A percentile compares a stretch with the other conserved stretches of the same genome.
Conservation (phyloP, 805 yeast genomes). For the Starmerella kuoi region DNA sequence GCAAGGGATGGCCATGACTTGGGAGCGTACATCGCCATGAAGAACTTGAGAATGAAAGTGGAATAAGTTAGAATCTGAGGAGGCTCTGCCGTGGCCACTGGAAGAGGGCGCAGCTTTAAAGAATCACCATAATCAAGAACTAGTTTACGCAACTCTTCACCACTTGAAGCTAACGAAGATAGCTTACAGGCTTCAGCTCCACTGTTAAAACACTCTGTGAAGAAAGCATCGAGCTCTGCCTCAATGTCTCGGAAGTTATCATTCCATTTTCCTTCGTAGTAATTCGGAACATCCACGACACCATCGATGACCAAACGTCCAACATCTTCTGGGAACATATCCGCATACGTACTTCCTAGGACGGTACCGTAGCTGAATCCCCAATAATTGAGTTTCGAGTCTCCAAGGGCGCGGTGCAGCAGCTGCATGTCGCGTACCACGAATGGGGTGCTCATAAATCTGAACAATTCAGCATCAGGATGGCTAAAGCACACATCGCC, state of each 20-base stretch:
- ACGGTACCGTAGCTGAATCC: constrained; percentile 23
- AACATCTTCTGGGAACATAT: constrained; percentile 20
- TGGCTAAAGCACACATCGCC: constrained; percentile 14
- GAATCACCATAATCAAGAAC: constrained; percentile 7
- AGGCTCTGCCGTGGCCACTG: constrained; percentile 4
- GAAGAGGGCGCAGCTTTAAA: constrained; percentile 9
- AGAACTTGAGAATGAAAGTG: constrained; percentile 4
- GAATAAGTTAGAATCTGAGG: constrained; percentile 17
- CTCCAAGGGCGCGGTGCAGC: constrained; percentile 21
- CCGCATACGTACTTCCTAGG: constrained; percentile 22
- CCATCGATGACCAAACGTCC: constrained; percentile 22
- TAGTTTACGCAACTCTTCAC: constrained; percentile 2
- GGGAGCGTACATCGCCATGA: constrained; percentile 17
- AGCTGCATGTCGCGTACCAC: constrained; percentile 23
- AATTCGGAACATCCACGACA: constrained; percentile 18
- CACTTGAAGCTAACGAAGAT: constrained; percentile 1
- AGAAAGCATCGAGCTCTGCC: constrained; percentile 12
- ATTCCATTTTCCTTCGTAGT: constrained; percentile 19
- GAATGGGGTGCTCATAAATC: constrained; percentile 19
- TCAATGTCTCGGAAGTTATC: constrained; percentile 17
- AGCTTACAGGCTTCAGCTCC: constrained; percentile 5
- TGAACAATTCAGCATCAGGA: constrained; percentile 10
- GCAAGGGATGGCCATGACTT: constrained; percentile 14
- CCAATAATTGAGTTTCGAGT: constrained; percentile 23
- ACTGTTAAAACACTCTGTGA: constrained; percentile 9